Conservation (phyloP, 805 yeast genomes). For the Starmerella stellata region DNA sequence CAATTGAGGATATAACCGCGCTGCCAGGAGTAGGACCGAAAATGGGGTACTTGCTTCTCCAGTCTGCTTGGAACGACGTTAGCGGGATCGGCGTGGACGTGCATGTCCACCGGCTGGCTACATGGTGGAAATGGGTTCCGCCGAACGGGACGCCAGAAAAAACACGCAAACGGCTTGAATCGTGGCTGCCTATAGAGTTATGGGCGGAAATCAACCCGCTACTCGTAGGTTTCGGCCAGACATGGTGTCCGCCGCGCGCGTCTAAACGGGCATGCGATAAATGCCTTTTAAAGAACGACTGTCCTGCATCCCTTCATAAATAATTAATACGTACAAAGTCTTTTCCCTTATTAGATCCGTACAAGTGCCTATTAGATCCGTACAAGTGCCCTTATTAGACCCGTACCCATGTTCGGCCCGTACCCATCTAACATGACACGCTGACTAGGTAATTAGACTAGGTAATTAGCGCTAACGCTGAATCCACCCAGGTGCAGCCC, state of each 20-base stretch:
- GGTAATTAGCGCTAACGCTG: too few relatives aligned
- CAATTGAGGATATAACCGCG: conserved; percentile 42
- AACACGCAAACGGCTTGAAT: conserved; percentile 48
- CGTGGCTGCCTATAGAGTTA: conserved; percentile 51
- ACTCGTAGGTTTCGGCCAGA: conserved; percentile 87
- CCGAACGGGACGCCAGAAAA: conserved; percentile 51
- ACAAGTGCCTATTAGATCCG: too few relatives aligned
- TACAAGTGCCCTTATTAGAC: too few relatives aligned
- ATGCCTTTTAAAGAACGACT: conserved; percentile 6
- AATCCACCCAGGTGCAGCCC: too few relatives aligned
- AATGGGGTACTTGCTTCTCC: conserved; percentile 72
- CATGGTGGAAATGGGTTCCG: conserved; percentile 64
- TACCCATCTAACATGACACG: too few relatives aligned
- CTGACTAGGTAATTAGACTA: too few relatives aligned
- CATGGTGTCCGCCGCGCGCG: conserved; percentile 50
- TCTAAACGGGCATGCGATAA: conserved; percentile 3
- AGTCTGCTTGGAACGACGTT: conserved; percentile 58
- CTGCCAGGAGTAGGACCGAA: conserved; percentile 93
- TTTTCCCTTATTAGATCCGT: too few relatives aligned
- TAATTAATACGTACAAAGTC: too few relatives aligned
- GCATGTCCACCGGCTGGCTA: conserved; percentile 65
- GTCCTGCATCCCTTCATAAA: conserved; percentile 4
- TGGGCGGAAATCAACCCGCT: conserved; percentile 80
- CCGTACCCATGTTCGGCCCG: too few relatives aligned
- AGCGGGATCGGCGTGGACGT: conserved; percentile 90